Evolutionary conservation across 2,329 filamentous ascomycete genomes (phyloP), one percentile per base, ranked within the genome.

Genomic region (Alternaria gansuensis): DNA sequence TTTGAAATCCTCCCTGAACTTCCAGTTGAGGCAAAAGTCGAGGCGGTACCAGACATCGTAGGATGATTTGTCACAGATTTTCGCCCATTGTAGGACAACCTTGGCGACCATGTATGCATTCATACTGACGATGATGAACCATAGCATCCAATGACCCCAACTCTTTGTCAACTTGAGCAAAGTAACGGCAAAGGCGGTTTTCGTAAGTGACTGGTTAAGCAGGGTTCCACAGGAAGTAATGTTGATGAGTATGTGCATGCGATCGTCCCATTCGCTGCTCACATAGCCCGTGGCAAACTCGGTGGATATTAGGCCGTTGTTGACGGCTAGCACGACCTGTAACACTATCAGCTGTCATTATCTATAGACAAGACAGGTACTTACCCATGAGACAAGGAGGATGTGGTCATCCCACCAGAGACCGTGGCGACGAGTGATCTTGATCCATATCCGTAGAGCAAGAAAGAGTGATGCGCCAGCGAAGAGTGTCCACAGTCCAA

Each of bases 171-270:
- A 55, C 51, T 78, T 78, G 23, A 79, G 70, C 33, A 79, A 57
- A 5, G 77, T 79, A 21, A 77, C 75, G n/a, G 74, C 77, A 53
- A 79, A 79, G 4, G 77, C 77, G 13, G 75, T 74, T 51, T 79
- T 78, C 14, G 73, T 75, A 23, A 74, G 66, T 37, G 75, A 68
- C 59, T 79, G 77, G 43, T 73, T 74, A 13, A 79, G 60, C 2
- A 79, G 66, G 28, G 76, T 79, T 9, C 76, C 75, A 56, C 77
- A 79, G 6, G 77, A 78, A 33, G 72, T 73, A 24, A 78, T 69
- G 63, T 81, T 82, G 75, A 84, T 83, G 54, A 85, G 73, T 62
- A 84, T 83, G 65, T 82, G 81, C 82, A 84, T 84, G 53, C 77
- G 78, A 60, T 83, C 81, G 57, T 82, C 79, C 83, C 83, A 85